Conservation (phyloP, 2,329 filamentous ascomycete species). For the Cryphonectria naterciae region DNA sequence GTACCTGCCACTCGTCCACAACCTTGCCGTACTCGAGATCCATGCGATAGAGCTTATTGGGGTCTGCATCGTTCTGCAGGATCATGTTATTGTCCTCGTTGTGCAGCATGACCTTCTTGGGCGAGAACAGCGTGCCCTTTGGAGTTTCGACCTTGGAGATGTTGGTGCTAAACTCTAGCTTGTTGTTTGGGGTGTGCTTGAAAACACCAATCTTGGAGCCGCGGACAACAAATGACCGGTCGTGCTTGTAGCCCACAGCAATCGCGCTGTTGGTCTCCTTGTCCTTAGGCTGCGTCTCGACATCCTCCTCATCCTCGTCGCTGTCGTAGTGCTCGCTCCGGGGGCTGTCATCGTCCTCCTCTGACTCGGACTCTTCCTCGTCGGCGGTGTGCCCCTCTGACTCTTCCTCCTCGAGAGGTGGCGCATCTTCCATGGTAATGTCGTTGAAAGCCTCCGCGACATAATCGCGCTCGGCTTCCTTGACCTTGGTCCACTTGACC, state of each 20-base stretch:
- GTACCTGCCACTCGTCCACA: slow-evolving; percentile 97
- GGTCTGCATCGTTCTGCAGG: slow-evolving; percentile 79
- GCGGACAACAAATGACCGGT: slow-evolving; percentile 94
- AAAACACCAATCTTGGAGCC: slow-evolving; percentile 99
- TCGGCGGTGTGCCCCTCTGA: slow-evolving; percentile 40
- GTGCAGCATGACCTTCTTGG: slow-evolving; percentile 96
- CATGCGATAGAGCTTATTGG: slow-evolving; percentile 94
- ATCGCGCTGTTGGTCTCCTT: slow-evolving; percentile 89
- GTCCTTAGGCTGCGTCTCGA: slow-evolving; percentile 69
- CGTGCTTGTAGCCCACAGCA: slow-evolving; percentile 95
- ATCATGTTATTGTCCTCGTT: slow-evolving; percentile 89
- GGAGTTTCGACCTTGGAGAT: slow-evolving; percentile 95
- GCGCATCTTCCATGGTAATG: slow-evolving; percentile 83
- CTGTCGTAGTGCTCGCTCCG: slow-evolving; percentile 61
- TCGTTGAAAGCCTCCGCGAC: slow-evolving; percentile 96
- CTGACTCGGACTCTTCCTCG: slow-evolving; percentile 44
- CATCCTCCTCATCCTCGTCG: slow-evolving; percentile 76
- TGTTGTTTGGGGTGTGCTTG: slow-evolving; percentile 91
- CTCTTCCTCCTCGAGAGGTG: slow-evolving; percentile 50
- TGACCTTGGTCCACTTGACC: slow-evolving; percentile 90
- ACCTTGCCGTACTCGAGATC: slow-evolving; percentile 97
- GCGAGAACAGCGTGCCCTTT: slow-evolving; percentile 83
- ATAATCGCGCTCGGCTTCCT: slow-evolving; percentile 91
- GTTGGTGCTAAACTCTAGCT: slow-evolving; percentile 93
- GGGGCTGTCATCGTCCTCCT: slow-evolving; percentile 59